Base-by-base conservation (phyloP, 345 rosid species). In the Jatropha curcas region DNA sequence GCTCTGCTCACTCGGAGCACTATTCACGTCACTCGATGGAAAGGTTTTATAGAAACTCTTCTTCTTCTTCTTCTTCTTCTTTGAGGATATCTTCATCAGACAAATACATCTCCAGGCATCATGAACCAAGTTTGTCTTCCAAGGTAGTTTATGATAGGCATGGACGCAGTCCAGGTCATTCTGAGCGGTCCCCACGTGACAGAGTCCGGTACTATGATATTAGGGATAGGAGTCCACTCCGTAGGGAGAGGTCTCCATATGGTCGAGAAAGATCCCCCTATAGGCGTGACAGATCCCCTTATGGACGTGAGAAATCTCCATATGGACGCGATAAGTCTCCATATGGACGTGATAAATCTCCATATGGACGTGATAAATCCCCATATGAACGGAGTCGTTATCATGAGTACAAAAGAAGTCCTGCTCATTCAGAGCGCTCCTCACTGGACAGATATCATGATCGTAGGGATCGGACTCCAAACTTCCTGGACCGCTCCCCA, bases 351-450 rank as follows among this genome's bases (percentile, higher is more conserved):
- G 90, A 86, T 67, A 89, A 81, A 79, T 94, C 99, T 48, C 97
- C 99, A 58, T 82, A 83, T 76, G 94, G 86, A 51, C 83, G 93
- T 51, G 90, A 86, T 67, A 89, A 81, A 79, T 94, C 99, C 52
- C 97, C 99, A 58, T 82, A 83, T 76, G 94, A 86, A 51, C 83
- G 93, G 70, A 83, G 81, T 80, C 91, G 81, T 35, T 88, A 80
- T 74, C 77, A 81, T 82, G 97, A 88, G 77, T 82, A 87, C 78
- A 90, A 97, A 82, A 79, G 86, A 83, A 94, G 97, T 82, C 98
- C 98, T 70, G 68, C 82, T 72, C 82, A 77, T 82, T 82, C 88
- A 52, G 95, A 82, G 70, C 82, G 84, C 82, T 87, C 97, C 65
- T 89, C 89, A 37, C 82, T 82, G 71, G 90, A 85, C 71, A 80